Evolutionary conservation across 371 early-diverging fungal genomes (phyloP).

Genomic region (Circinella minor): DNA sequence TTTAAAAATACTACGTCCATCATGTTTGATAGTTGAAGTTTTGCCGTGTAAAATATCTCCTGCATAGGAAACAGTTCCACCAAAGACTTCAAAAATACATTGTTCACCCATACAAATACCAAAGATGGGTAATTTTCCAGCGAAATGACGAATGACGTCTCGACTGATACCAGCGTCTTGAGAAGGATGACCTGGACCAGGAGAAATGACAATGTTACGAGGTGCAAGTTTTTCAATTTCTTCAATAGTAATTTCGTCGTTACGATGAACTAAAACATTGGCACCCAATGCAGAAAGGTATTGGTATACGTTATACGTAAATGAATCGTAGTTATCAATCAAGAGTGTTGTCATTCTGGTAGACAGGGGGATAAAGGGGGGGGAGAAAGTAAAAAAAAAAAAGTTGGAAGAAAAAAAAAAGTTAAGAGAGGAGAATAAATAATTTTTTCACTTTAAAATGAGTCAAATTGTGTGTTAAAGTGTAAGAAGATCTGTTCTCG

Average conservation of each 20-base stretch:
- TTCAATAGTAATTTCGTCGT: conserved; percentile 90
- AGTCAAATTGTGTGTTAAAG: too few species aligned
- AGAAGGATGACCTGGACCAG: conserved; percentile 95
- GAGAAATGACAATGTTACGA: conserved; percentile 93
- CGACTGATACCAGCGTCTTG: conserved; percentile 90
- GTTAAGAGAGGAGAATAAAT: neutral
- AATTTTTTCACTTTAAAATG: neutral
- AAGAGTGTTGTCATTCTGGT: conserved; percentile 75
- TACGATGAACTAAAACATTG: conserved; percentile 88
- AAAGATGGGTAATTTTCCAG: conserved; percentile 94
- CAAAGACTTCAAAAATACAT: conserved; percentile 94
- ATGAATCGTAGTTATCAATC: conserved; percentile 98
- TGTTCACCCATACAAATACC: conserved; percentile 98
- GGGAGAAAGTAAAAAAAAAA: neutral
- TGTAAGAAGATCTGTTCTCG: neutral
- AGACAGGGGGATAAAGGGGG: neutral
- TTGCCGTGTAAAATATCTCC: conserved; percentile 97
- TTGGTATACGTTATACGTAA: conserved; percentile 98
- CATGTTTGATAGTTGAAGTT: conserved; percentile 86
- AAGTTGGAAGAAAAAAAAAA: neutral
- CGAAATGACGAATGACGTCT: conserved; percentile 82
- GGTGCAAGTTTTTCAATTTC: conserved; percentile 81
- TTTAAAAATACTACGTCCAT: conserved; percentile 85
- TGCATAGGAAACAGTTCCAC: conserved; percentile 88
- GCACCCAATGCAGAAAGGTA: conserved; percentile 90